phyloP scores from a whole-genome alignment of 2,329 filamentous ascomycete genomes.

The Fusarium solani-melongenae region DNA sequence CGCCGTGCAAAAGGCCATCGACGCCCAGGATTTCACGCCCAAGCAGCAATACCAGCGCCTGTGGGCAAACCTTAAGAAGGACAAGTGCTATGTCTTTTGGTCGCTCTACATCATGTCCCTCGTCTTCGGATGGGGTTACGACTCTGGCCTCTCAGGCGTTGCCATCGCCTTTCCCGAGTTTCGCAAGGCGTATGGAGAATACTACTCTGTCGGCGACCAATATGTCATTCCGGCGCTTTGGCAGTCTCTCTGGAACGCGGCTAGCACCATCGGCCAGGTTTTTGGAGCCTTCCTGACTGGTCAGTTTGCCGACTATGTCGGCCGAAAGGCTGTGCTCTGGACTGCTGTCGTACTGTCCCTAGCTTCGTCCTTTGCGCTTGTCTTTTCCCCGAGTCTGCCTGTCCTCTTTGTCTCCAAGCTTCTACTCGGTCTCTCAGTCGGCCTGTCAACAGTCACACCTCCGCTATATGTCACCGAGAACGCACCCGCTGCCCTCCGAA shows the following conservation, averaged over 20 bases:
- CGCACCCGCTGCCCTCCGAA: constrained; percentile 42
- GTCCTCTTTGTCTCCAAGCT: constrained; percentile 46
- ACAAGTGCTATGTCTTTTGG: constrained; percentile 43
- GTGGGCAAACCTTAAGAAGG: constrained; percentile 45
- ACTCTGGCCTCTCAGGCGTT: constrained; percentile 49
- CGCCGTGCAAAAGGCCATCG: background rate
- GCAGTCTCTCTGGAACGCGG: constrained; percentile 53
- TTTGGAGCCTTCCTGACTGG: constrained; percentile 43
- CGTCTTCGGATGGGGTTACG: constrained; percentile 51
- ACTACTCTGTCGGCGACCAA: constrained; percentile 42
- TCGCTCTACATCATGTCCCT: constrained; percentile 47
- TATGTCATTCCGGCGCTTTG: constrained; percentile 50
- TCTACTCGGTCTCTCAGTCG: constrained; percentile 40
- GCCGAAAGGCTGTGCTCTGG: constrained; percentile 40
- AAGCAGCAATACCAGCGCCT: constrained; percentile 43
- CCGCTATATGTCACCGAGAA: constrained; percentile 45
- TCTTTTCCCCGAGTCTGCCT: constrained; percentile 42
- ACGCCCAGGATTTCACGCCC: constrained; percentile 34
- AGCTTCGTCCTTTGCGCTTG: constrained; percentile 42
- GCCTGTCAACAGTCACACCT: constrained; percentile 42
- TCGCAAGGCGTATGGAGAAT: constrained; percentile 48
- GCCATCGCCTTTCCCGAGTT: constrained; percentile 51
- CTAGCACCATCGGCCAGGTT: constrained; percentile 48
- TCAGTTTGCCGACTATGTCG: constrained; percentile 40
- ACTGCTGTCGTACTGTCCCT: constrained; percentile 37